Conservation (phyloP, 805 yeast genomes). For the Starmerella kuoi region DNA sequence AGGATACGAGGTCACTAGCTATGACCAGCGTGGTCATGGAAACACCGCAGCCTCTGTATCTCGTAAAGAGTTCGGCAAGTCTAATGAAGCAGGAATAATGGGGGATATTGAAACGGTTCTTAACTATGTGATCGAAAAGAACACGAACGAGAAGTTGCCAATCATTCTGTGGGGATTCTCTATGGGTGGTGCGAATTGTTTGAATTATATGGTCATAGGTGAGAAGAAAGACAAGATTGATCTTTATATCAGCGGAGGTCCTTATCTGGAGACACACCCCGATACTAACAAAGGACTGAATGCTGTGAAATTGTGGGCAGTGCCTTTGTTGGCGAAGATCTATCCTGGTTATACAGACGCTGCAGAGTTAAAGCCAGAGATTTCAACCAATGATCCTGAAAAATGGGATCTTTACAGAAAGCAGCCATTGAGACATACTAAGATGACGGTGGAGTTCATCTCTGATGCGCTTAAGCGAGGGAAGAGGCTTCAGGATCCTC, state of each 20-base stretch:
- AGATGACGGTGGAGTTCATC: conserved; percentile 26
- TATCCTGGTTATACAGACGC: conserved; percentile 24
- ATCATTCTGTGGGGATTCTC: conserved; percentile 30
- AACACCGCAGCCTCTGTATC: conserved; percentile 23
- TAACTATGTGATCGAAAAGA: conserved; percentile 4
- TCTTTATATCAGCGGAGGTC: conserved; percentile 29
- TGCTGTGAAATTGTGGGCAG: conserved; percentile 20
- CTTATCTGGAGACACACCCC: conserved; percentile 25
- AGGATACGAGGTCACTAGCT: conserved; percentile 30
- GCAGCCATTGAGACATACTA: conserved; percentile 25
- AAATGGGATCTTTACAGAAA: conserved; percentile 17
- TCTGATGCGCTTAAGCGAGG: conserved; percentile 30
- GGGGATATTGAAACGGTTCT: conserved; percentile 28
- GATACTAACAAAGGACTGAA: conserved; percentile 20
- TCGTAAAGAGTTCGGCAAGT: conserved; percentile 26
- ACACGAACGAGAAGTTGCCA: conserved; percentile 18
- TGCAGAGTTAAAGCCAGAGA: conserved; percentile 22
- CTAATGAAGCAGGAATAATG: conserved; percentile 27
- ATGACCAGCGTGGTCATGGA: conserved; percentile 34
- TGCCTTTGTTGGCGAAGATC: conserved; percentile 24
- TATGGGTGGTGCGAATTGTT: conserved; percentile 32
- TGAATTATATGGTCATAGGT: conserved; percentile 31
- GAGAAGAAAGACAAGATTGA: conserved; percentile 25
- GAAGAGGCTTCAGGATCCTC: conserved; percentile 24
- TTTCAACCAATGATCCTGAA: conserved; percentile 25